Evolutionary conservation across 768 basidiomycete genomes (phyloP), one percentile per base, ranked within the genome.

Genomic region (Mrakia frigida): DNA sequence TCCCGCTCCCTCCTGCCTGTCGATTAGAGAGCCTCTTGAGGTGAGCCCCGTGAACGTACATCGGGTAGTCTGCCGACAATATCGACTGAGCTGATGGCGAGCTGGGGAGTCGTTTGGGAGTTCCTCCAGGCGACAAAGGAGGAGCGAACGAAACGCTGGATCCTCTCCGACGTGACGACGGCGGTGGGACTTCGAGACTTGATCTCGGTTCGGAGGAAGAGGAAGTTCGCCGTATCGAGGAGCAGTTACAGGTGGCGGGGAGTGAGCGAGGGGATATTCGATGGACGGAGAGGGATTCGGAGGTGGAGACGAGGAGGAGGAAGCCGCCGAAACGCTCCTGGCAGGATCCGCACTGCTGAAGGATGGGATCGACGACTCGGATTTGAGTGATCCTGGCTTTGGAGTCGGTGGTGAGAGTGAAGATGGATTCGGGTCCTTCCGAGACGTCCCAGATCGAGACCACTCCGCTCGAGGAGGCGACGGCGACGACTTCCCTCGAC

Each of bases 1-100:
- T 50, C 46, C 46, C 46, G 21, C 46, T 50, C 18, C 46, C 46
- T 50, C 46, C 46, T 74, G 25, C 84, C 83, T 33, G 86, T 84
- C 73, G 10, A 87, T 92, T 92, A 3, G 90, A 90, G 31, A 87
- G 86, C 70, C 91, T 86, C 65, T 91, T 87, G 35, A 91, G 89
- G 81, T 92, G 88, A 53, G 90, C 87, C 28, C 91, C 93, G 80
- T 92, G 92, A 3, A 86, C 91, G 9, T 91, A 93, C 33, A 94
- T 87, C 16, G 92, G 92, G 81, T 92, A 94, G 13, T 87, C 85
- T 7, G 87, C 83, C 0, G 85, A 81, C 73, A 89, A 88, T 31
- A 39, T 37, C 31, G 83, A 80, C 35, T 82, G 81, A 43, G 79
- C 71, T 35, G 84, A 82, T 35, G 87, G 81, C 28, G 85, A 84